Percentiles rank a stretch among this genome's conserved stretches.
These are phyloP conservation scores for Penicillium oxalicum DNA, from an alignment of 2,329 filamentous ascomycete species.

Conservation along the genomic window DNA sequence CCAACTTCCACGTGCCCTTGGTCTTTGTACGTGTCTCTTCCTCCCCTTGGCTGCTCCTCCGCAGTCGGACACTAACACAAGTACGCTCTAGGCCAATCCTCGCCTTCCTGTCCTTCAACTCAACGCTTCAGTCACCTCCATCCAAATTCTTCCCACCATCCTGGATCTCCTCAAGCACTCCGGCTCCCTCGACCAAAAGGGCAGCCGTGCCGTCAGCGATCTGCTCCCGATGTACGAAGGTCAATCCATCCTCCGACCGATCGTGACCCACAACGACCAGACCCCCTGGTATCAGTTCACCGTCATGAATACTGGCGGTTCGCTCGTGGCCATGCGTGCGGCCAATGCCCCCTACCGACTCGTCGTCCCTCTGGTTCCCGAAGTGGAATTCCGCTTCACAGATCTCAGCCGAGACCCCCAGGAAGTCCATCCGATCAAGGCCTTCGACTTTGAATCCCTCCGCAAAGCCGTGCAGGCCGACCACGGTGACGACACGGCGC, in stretches of 20 bases:
- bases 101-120: slow-evolving; percentile 19
- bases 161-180: slow-evolving; percentile 43
- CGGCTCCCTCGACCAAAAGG: slow-evolving; percentile 33
- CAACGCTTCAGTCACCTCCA: slow-evolving; percentile 16
- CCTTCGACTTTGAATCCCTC: slow-evolving; percentile 27
- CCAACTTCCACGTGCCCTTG: slow-evolving; percentile 24
- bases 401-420: slow-evolving; percentile 31
- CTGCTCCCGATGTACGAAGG: slow-evolving; percentile 44
- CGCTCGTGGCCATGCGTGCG: slow-evolving; percentile 59
- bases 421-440: slow-evolving; percentile 29
- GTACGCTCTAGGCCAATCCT: slow-evolving; percentile 15
- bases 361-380: slow-evolving; percentile 70
- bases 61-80: neutral
- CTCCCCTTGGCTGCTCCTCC: neutral
- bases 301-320: slow-evolving; percentile 33
- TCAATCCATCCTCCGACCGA: slow-evolving; percentile 43
- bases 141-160: slow-evolving; percentile 43
- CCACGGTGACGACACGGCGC: slow-evolving; percentile 28
- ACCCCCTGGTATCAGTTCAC: slow-evolving; percentile 32
- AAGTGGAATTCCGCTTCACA: slow-evolving; percentile 45
- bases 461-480: slow-evolving; percentile 19
- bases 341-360: slow-evolving; percentile 69
- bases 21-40: slow-evolving; percentile 10
- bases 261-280: slow-evolving; percentile 28
- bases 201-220: slow-evolving; percentile 31